Conservation (phyloP, 2,329 filamentous ascomycete genomes). For the Ophiostoma ulmi region DNA sequence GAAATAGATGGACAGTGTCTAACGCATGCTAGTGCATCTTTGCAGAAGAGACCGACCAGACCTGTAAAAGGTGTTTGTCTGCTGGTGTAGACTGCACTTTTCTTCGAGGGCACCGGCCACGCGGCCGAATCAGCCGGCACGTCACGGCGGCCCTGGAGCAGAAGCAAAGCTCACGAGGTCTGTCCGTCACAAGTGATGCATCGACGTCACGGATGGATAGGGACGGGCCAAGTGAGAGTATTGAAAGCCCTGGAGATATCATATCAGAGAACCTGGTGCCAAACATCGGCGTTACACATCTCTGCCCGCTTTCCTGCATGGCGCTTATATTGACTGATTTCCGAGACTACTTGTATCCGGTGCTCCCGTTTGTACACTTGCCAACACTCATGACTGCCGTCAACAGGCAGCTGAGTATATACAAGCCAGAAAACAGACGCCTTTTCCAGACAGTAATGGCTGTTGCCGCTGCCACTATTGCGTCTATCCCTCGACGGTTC, state of each 20-base stretch:
- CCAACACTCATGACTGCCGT: constrained; percentile 5
- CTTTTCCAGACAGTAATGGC: not conserved
- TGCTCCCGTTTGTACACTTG: constrained; percentile 14
- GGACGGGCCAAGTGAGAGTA: not conserved
- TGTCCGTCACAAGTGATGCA: not conserved
- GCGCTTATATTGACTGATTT: constrained; percentile 2
- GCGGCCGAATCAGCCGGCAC: constrained; percentile 9
- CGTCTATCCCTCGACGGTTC: constrained; percentile 2
- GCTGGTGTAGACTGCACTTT: constrained; percentile 12
- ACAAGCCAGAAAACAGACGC: not conserved
- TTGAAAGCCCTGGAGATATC: not conserved
- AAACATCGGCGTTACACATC: not conserved
- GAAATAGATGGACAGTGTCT: not conserved
- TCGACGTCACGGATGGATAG: not conserved
- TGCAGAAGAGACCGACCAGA: not conserved
- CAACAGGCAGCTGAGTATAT: not conserved
- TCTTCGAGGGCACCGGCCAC: constrained; percentile 3
- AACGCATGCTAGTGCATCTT: not conserved
- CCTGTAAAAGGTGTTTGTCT: not conserved
- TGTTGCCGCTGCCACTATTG: not conserved
- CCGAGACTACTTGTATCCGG: constrained; percentile 9
- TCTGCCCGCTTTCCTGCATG: not conserved
- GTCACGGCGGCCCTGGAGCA: constrained; percentile 7
- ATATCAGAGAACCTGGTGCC: not conserved
- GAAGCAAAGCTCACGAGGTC: not conserved